Conservation (phyloP, 2,329 filamentous ascomycete genomes). For the Metarhizium humberi region DNA sequence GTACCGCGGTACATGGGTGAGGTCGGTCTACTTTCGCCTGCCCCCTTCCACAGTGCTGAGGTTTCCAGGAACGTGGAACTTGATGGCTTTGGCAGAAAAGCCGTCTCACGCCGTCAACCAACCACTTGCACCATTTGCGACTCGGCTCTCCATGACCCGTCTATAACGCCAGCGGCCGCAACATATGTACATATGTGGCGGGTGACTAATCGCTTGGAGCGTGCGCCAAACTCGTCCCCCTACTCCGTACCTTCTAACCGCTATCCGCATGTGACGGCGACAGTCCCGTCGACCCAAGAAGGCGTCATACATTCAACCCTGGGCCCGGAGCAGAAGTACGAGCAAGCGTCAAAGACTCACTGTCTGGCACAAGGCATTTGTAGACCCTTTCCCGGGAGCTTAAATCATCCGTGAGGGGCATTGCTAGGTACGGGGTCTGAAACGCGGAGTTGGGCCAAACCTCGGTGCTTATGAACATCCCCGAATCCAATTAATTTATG, state of each 20-base stretch:
- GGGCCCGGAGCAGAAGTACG: neutral
- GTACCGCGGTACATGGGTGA: no score
- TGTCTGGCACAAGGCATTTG: no score
- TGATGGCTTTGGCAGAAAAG: neutral
- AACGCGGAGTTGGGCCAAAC: no score
- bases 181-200: no score
- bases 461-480: no score
- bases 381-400: no score
- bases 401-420: no score
- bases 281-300: neutral
- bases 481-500: no score
- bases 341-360: neutral
- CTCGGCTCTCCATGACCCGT: neutral
- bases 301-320: neutral
- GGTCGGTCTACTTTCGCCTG: neutral
- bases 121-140: neutral
- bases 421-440: no score
- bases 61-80: neutral
- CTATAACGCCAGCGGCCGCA: no score
- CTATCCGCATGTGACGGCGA: neutral
- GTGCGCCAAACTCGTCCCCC: no score
- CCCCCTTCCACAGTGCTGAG: neutral
- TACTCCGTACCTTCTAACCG: neutral
- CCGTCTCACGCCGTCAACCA: neutral
- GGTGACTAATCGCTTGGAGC: no score